Evolutionary conservation across 768 basidiomycete genomes (phyloP).

Genomic region (Pleurotus salmoneostramineus): DNA sequence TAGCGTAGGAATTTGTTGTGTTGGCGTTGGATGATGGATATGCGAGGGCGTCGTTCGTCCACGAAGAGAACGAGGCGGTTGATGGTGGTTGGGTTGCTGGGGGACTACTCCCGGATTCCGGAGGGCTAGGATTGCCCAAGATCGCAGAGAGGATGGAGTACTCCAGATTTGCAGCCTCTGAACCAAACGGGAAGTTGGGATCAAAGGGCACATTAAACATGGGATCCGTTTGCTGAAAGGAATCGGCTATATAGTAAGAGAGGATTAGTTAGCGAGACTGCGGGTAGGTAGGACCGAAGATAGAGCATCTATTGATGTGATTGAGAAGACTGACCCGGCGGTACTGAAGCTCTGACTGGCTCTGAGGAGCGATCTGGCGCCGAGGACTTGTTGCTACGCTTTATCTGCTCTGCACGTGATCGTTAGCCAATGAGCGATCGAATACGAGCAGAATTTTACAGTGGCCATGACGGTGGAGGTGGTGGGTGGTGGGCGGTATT

Average conservation of each 20-base stretch:
- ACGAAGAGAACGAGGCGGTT: constrained; percentile 27
- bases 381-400: constrained; percentile 37
- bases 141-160: constrained; percentile 94
- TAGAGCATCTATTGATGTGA: background rate
- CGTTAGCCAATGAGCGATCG: constrained; percentile 17
- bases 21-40: constrained; percentile 28
- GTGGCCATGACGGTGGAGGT: background rate
- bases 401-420: constrained; percentile 51
- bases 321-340: constrained; percentile 26
- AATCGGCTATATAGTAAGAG: constrained; percentile 34
- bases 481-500: constrained; percentile 1
- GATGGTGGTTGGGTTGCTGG: constrained; percentile 32
- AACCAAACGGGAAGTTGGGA: constrained; percentile 67
- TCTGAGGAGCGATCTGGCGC: constrained; percentile 36
- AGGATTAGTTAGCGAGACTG: constrained; percentile 17
- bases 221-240: constrained; percentile 52
- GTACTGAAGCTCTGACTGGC: constrained; percentile 20
- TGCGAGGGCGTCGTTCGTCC: constrained; percentile 32
- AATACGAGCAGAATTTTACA: constrained; percentile 15
- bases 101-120: constrained; percentile 39
- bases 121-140: constrained; percentile 71
- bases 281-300: background rate
- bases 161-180: constrained; percentile 90
- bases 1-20: constrained; percentile 24
- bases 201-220: constrained; percentile 62